These are phyloP conservation scores for Dimocarpus longan DNA, from an alignment of 345 rosid species.

Conservation along the genomic window DNA sequence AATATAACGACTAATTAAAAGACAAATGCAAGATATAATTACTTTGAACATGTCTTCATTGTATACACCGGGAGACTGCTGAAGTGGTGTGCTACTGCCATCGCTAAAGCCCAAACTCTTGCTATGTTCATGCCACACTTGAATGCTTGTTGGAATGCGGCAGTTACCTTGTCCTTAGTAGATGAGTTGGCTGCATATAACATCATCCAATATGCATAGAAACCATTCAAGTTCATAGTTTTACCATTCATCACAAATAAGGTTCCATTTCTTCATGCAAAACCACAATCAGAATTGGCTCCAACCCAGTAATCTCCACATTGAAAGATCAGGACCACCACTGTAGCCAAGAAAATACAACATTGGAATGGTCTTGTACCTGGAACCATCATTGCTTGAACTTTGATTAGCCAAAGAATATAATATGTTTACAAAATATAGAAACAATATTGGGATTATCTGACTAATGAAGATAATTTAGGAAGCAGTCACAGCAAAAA, in stretches of 20 bases:
- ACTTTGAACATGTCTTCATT: constrained; percentile 67
- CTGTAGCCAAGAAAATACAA: neutral
- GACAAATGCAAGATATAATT: neutral
- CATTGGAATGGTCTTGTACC: neutral
- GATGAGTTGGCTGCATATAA: constrained; percentile 55
- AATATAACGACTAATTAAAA: neutral
- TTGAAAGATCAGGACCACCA: constrained; percentile 20
- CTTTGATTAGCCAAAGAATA: neutral
- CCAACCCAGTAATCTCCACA: neutral
- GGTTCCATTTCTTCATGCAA: constrained; percentile 45
- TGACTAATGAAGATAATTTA: neutral
- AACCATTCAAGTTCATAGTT: constrained; percentile 65
- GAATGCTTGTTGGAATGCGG: constrained; percentile 53
- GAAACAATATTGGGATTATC: neutral
- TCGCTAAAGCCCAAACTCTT: constrained; percentile 83
- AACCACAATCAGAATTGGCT: neutral
- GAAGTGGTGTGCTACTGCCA: constrained; percentile 61
- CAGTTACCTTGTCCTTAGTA: constrained; percentile 52
- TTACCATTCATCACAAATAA: constrained; percentile 47
- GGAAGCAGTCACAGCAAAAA: neutral
- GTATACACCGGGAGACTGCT: constrained; percentile 71
- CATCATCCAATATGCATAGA: constrained; percentile 90
- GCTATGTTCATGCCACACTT: constrained; percentile 65
- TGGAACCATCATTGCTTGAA: neutral
- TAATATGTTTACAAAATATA: neutral